Base-by-base conservation (phyloP, 257 asterid genomes). In the Sherardia arvensis region DNA sequence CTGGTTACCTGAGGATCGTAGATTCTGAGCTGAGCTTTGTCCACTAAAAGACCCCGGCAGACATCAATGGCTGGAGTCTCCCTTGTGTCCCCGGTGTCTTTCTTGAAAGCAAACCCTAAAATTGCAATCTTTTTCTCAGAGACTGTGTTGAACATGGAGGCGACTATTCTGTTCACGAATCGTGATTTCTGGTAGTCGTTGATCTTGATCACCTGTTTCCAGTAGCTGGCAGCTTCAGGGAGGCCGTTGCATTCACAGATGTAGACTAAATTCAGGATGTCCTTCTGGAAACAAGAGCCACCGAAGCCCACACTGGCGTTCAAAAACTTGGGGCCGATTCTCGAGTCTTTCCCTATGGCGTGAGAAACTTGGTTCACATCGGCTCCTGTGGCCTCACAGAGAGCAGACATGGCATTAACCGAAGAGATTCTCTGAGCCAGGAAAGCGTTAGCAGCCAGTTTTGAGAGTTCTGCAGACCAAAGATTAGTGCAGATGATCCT, bases 391-490 rank as follows among this genome's bases (percentile, higher is more conserved):
- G 81, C 81, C 66, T 78, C 83, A 62, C 83, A 78, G 10, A 78
- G 72, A n/a, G 80, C 80, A 0, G 83, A 78, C 73, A 74, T 74
- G 1, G 80, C 83, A 3, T 78, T 78, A 4, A 83, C 90, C 1
- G 86, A 80, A 4, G 90, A 83, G 33, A 83, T 83, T 23, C 86
- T 78, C 71, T 84, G 87, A 57, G 90, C 87, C 73, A 84, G 73
- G 79, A 84, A 84, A 20, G 90, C 90, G 47, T 84, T 84, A 11
- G 90, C 90, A n/a, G 90, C 85, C 2, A 84, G 85, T 79, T 84
- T 84, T 1, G 90, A 84, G 21, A 84, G 82, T 78, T 84, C 90
- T 0, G 87, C 85, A 8, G 90, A 84, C 90, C 87, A 84, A 1
- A 84, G 71, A 61, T 79, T 81, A 48, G 90, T 79, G 67, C 85